Evolutionary conservation across 2,329 filamentous ascomycete genomes (phyloP).

Genomic region (Apiospora rasikravindrae): DNA sequence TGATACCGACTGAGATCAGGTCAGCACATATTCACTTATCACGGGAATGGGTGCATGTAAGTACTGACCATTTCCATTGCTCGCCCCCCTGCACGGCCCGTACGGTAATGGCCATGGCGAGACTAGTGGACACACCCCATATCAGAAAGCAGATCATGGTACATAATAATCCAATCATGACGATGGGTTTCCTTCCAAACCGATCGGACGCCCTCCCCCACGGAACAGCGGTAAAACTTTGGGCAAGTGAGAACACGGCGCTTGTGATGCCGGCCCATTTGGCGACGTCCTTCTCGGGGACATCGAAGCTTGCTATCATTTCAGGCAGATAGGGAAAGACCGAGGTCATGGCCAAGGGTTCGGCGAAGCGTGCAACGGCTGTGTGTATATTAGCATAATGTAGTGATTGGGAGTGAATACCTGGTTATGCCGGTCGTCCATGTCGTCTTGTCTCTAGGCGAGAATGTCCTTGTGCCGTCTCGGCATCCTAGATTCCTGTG

Average conservation of each 20-base stretch:
- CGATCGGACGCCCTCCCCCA: conserved; percentile 81
- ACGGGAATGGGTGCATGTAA: background rate
- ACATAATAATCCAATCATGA: conserved; percentile 73
- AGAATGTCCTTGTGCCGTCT: background rate
- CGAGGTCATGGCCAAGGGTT: conserved; percentile 74
- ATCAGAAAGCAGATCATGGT: conserved; percentile 83
- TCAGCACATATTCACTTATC: conserved; percentile 28
- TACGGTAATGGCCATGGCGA: conserved; percentile 80
- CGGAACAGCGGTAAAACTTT: conserved; percentile 72
- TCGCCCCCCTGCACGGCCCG: conserved; percentile 81
- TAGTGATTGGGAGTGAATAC: conserved; percentile 30
- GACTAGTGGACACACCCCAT: conserved; percentile 82
- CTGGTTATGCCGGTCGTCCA: conserved; percentile 22
- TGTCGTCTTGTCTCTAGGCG: background rate
- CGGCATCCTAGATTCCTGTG: conserved; percentile 4
- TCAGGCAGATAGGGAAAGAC: conserved; percentile 75
- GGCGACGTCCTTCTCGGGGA: conserved; percentile 73
- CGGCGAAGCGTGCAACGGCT: conserved; percentile 81
- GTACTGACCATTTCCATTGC: conserved; percentile 79
- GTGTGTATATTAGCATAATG: conserved; percentile 40
- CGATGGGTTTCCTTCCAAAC: conserved; percentile 81
- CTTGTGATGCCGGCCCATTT: conserved; percentile 81
- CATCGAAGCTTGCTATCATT: conserved; percentile 82
- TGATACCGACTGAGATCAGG: conserved; percentile 73
- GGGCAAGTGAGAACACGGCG: conserved; percentile 73